Conservation (phyloP, 2,329 filamentous ascomycete species). For the Aspergillus carbonarius region DNA sequence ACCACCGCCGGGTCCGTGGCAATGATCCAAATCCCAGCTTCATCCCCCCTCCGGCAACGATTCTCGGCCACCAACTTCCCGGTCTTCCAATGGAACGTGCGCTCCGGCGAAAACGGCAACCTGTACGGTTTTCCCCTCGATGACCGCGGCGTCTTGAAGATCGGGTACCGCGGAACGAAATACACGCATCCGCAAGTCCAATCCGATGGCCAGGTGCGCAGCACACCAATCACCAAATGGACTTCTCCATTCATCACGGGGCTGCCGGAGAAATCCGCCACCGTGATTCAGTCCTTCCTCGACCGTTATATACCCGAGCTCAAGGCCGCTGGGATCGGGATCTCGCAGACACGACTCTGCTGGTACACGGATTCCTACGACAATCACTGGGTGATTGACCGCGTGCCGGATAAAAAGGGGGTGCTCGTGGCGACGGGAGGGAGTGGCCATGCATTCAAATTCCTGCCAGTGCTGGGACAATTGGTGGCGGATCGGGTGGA, state of each 20-base stretch:
- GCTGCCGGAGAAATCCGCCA: conserved; percentile 29
- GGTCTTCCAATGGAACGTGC: conserved; percentile 43
- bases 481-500: conserved; percentile 55
- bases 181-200: conserved; percentile 47
- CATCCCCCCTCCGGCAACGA: conserved; percentile 39
- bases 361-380: conserved; percentile 59
- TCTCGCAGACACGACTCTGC: conserved; percentile 51
- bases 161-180: conserved; percentile 54
- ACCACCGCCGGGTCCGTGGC: conserved; percentile 50
- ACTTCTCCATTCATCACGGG: conserved; percentile 17
- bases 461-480: conserved; percentile 58
- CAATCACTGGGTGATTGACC: conserved; percentile 56
- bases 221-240: conserved; percentile 44
- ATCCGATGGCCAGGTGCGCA: conserved; percentile 39
- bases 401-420: conserved; percentile 51
- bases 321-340: conserved; percentile 30
- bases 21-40: conserved; percentile 45
- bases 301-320: conserved; percentile 48
- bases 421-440: conserved; percentile 63
- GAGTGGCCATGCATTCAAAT: conserved; percentile 63
- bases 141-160: conserved; percentile 47
- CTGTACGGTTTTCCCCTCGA: conserved; percentile 52
- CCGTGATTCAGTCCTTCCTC: conserved; percentile 36
- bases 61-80: conserved; percentile 49
- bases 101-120: conserved; percentile 40